Conservation (phyloP, 345 rosid genomes). For the Populus davidiana region DNA sequence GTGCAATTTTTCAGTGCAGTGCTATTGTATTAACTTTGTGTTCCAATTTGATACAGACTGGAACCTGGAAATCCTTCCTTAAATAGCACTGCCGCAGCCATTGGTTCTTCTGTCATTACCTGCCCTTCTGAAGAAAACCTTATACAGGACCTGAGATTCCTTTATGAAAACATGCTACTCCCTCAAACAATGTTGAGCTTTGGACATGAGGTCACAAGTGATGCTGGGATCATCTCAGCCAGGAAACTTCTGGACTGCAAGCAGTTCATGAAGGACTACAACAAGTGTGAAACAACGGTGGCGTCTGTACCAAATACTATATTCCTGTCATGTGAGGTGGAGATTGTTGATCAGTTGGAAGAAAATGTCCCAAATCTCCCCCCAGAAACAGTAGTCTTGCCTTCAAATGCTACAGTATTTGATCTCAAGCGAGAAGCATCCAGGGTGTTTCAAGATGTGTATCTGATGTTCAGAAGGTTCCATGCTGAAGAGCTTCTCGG, state of each 20-base stretch:
- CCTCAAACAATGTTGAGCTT: constrained; percentile 37
- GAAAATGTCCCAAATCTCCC: constrained; percentile 35
- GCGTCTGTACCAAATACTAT: constrained; percentile 9
- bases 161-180: constrained; percentile 43
- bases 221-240: constrained; percentile 35
- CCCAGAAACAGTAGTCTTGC: constrained; percentile 41
- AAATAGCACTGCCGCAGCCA: neutral
- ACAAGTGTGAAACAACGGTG: constrained; percentile 18
- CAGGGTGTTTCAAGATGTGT: constrained; percentile 57
- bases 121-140: constrained; percentile 48
- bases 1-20: neutral
- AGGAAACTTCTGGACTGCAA: constrained; percentile 70
- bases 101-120: constrained; percentile 18
- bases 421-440: constrained; percentile 56
- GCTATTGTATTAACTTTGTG: neutral
- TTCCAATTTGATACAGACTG: constrained; percentile 41
- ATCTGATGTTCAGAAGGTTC: constrained; percentile 48
- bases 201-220: constrained; percentile 29
- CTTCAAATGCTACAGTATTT: constrained; percentile 40
- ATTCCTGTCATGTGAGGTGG: constrained; percentile 44
- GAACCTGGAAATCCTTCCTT: constrained; percentile 38
- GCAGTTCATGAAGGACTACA: constrained; percentile 60
- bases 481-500: constrained; percentile 59
- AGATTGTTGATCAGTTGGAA: constrained; percentile 34
- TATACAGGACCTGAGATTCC: constrained; percentile 42